Evolutionary conservation across 176 grass and related monocot species (phyloP), one percentile per base, ranked within the genome.

Genomic region (Triticum aestivum): DNA sequence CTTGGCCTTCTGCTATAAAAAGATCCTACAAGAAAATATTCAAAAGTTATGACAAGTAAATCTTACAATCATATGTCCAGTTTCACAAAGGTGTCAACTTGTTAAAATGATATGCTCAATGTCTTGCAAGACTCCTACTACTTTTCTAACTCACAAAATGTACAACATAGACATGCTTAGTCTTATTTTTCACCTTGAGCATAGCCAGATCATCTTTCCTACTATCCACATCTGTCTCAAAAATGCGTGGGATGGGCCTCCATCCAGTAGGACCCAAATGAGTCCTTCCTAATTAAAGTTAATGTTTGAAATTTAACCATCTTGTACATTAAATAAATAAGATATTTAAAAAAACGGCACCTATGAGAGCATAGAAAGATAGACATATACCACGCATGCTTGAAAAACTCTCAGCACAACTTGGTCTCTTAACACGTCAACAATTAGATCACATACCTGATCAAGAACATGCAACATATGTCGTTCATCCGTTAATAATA

Each of bases 1-100:
- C 95, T 89, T 98, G 96, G 20, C 96, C 96, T 79, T 94, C 91
- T 77, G 93, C 96, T 89, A 98, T 86, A 89, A 93, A 98, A 5
- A 98, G 89, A 84, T 98, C 95, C 95, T 95, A 91, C 18, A 14
- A 84, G 70, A 90, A 80, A 88, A 65, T 81, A 69, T 17, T 41
- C 35, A 39, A 85, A 41, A 61, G 44, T 76, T 27, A 84, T 6
- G n/a, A 73, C 24, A 79, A 87, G 76, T 2, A 90, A 83, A 87
- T 89, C 51, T 69, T 45, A 17, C 11, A 35, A 24, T 10, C 21
- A 75, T 33, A 30, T 78, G 63, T 41, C n/a, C 65, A 33, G 11
- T 77, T 84, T 69, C 41, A 41, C 41, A 3, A 78, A 81, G n/a
- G 80, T 61, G 20, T 18, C 32, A 87, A 69, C 29, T 61, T 83